phyloP scores from a whole-genome alignment of 2,329 filamentous ascomycete species.

The Chaetomium strumarium region DNA sequence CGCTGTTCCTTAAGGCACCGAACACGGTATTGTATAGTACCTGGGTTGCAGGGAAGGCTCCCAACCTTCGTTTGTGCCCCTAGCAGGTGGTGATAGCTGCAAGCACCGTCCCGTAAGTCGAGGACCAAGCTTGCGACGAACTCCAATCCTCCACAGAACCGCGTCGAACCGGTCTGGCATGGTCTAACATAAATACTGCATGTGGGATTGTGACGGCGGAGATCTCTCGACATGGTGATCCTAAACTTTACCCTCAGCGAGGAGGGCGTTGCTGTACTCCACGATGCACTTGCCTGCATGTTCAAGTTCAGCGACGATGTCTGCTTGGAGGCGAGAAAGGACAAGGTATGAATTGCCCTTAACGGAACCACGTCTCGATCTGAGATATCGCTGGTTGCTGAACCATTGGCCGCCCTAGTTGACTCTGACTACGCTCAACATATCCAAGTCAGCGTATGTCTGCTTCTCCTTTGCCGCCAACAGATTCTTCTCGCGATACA shows the following conservation, averaged over 20 bases:
- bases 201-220: not conserved
- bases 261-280: slow-evolving; percentile 63
- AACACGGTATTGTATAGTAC: no score
- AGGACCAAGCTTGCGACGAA: not conserved
- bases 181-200: not conserved
- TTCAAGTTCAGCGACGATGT: slow-evolving; percentile 77
- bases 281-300: slow-evolving; percentile 68
- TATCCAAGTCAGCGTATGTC: slow-evolving; percentile 74
- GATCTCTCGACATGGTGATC: slow-evolving; percentile 44
- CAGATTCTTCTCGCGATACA: slow-evolving; percentile 68
- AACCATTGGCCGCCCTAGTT: slow-evolving; percentile 43
- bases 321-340: slow-evolving; percentile 64
- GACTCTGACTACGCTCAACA: slow-evolving; percentile 67
- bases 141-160: not conserved
- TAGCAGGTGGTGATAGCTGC: no score
- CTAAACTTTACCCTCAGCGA: slow-evolving; percentile 69
- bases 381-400: not conserved
- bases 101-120: not conserved
- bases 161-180: not conserved
- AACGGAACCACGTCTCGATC: not conserved
- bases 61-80: no score
- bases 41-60: no score
- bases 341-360: slow-evolving; percentile 45
- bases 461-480: slow-evolving; percentile 62
- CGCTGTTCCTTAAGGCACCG: no score